Base-by-base conservation (phyloP, 768 basidiomycete species). In the Russula virescens region DNA sequence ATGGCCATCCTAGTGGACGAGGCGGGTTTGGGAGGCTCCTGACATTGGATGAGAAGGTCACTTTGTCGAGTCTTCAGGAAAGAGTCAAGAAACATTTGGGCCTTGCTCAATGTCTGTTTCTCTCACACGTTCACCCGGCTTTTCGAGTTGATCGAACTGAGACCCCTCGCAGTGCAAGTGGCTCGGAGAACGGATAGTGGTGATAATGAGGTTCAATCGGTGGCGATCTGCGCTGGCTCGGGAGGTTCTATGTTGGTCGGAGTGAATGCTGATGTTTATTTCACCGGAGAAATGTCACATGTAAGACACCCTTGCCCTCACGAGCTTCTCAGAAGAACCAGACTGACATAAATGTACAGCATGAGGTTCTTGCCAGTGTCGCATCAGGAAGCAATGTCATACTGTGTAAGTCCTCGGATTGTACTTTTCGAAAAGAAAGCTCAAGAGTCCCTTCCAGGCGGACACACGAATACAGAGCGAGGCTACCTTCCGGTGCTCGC, bases 381-480 rank as follows among this genome's bases (percentile, higher is more conserved):
- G 90, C 89, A 11, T 73, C 76, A 47, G 91, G 92, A 38, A 84
- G 78, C 69, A 83, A 90, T 71, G 88, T 97, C 71, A 81, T 97
- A 65, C 80, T 97, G 59, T 94, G 94, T 88, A 75, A 78, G 88
- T 72, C 4, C 46, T 42, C 58, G 42, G 26, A 31, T 35, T 31
- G 11, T 9, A 23, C 47, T 35, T 55, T 43, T 49, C 28, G 46
- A 23, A 52, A 23, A 8, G 38, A 45, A 48, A 6, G 16, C 59
- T 60, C 13, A 54, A 18, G 8, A 50, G 28, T 8, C 21, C 48
- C 14, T 57, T 72, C 43, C 67, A 91, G 90, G 89, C 71, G 91
- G 91, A 19, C 96, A 98, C 75, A 89, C 92, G 18, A 94, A 94
- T 75, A 95, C 95, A 48, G 96, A 98, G 76, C 89, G 95, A 35